phyloP scores from a whole-genome alignment of 2,329 filamentous ascomycete species.

The Teratosphaeriaceae sp. region DNA sequence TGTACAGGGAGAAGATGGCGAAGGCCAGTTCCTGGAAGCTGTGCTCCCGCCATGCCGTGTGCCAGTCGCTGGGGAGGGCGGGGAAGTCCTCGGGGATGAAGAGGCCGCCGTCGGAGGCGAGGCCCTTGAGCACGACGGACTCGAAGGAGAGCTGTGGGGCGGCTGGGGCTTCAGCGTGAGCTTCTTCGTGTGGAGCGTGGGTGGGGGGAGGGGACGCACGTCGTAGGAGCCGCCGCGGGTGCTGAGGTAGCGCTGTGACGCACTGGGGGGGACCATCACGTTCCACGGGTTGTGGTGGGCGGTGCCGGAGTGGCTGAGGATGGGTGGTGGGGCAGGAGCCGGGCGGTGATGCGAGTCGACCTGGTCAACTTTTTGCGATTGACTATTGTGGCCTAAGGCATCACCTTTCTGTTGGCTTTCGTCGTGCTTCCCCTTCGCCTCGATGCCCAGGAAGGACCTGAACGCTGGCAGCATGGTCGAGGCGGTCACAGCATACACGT shows the following conservation, averaged over 20 bases:
- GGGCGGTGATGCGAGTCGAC: no score
- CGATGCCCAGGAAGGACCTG: no score
- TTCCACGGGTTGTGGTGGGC: background rate
- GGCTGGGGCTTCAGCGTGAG: conserved; percentile 27
- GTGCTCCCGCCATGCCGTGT: conserved; percentile 66
- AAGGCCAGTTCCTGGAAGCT: conserved; percentile 77
- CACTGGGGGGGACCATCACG: conserved; percentile 31
- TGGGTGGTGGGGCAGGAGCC: no score
- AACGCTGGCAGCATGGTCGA: no score
- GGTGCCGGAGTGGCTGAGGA: background rate
- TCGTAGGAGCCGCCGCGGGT: conserved; percentile 58
- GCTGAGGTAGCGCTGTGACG: conserved; percentile 56
- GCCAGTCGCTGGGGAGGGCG: conserved; percentile 54
- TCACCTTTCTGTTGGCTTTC: no score
- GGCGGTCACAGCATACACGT: no score
- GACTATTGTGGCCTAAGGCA: no score
- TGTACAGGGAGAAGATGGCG: conserved; percentile 80
- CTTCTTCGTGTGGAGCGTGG: conserved; percentile 7
- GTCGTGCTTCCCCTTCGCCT: no score
- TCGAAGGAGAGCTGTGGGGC: conserved; percentile 77
- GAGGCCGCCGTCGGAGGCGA: conserved; percentile 78
- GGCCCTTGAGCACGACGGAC: conserved; percentile 80
- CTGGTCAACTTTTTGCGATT: no score
- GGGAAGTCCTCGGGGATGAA: conserved; percentile 85
- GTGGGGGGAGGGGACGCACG: conserved; percentile 34